Evolutionary conservation across 225 moss, liverwort and hornwort genomes (phyloP), one percentile per base, ranked within the genome.

Genomic region (Pseudoscleropodium purum): DNA sequence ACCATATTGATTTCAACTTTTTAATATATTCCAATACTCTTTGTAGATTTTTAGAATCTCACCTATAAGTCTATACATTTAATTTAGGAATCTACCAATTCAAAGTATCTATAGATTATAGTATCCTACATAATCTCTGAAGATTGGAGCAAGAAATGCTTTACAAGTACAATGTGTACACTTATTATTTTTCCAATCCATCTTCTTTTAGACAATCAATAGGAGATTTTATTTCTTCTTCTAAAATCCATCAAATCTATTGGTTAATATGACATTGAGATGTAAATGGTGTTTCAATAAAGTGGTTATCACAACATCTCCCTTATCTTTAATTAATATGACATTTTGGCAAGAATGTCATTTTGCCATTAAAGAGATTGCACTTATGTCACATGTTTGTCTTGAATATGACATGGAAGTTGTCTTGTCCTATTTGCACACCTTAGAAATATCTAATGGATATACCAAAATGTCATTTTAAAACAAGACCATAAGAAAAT

Each of bases 321-420:
- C 2, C 0, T 23, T 18, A 29, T 19, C 13, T 60, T 60, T 19
- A 0, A 13, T 9, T 30, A 30, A 30, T 33, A 36, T 41, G 5
- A 29, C 18, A 81, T 41, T 60, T 60, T 41, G 2, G 19, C 5
- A 29, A 81, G 8, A 9, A 81, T 81, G 13, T 29, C 60, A 60
- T 59, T 60, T 81, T 8, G 60, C 8, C 12, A 36, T 51, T 51
- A 27, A 1, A 79, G 12, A 29, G 3, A 37, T 54, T 37, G 6
- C 25, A 56, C 0, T 25, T 2, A 15, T 56, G 16, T 25, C 4
- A 6, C 4, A 37, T 59, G 18, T 2, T 0, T 27, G 9, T 18
- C 2, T 11, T 7, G 1, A 80, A 8, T 0, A 41, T 41, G 5
- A 81, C 0, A 2, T 60, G 9, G 9, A 52, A 36, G 20, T 52